These are phyloP conservation scores for Fusarium transvaalense DNA, from an alignment of 2,329 filamentous ascomycete genomes.

Conservation along the genomic window DNA sequence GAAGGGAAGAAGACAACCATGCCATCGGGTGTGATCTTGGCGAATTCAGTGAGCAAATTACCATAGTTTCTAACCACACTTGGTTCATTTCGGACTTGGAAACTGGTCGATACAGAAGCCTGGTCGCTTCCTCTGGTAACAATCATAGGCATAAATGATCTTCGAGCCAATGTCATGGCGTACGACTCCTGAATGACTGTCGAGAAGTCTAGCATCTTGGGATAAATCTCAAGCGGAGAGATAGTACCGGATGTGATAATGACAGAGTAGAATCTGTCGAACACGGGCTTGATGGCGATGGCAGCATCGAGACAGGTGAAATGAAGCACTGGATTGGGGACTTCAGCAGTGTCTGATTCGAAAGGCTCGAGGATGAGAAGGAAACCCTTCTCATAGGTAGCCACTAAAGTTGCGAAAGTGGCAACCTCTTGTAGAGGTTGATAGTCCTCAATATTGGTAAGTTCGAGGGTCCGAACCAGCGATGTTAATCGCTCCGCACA, in stretches of 20 bases:
- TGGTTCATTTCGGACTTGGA: slow-evolving; percentile 94
- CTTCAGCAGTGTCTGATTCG: slow-evolving; percentile 93
- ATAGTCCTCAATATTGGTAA: slow-evolving; percentile 98
- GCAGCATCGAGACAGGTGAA: slow-evolving; percentile 97
- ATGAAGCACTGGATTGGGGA: slow-evolving; percentile 96
- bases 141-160: slow-evolving; percentile 98
- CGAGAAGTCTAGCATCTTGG: slow-evolving; percentile 95
- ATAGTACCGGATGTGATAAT: slow-evolving; percentile 99
- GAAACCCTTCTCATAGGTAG: slow-evolving; percentile 97
- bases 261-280: slow-evolving; percentile 96
- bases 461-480: slow-evolving; percentile 91
- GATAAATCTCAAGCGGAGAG: slow-evolving; percentile 98
- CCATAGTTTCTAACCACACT: slow-evolving; percentile 98
- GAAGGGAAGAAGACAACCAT: slow-evolving; percentile 99
- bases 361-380: slow-evolving; percentile 96
- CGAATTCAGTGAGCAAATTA: slow-evolving; percentile 91
- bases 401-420: slow-evolving; percentile 94
- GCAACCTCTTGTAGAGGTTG: slow-evolving; percentile 97
- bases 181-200: slow-evolving; percentile 98
- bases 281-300: slow-evolving; percentile 97
- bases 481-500: slow-evolving; percentile 96
- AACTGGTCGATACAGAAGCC: slow-evolving; percentile 90
- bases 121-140: slow-evolving; percentile 96
- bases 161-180: slow-evolving; percentile 91
- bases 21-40: slow-evolving; percentile 94